phyloP scores from a whole-genome alignment of 2,329 filamentous ascomycete genomes.

The Cordyceps cateniannulata region DNA sequence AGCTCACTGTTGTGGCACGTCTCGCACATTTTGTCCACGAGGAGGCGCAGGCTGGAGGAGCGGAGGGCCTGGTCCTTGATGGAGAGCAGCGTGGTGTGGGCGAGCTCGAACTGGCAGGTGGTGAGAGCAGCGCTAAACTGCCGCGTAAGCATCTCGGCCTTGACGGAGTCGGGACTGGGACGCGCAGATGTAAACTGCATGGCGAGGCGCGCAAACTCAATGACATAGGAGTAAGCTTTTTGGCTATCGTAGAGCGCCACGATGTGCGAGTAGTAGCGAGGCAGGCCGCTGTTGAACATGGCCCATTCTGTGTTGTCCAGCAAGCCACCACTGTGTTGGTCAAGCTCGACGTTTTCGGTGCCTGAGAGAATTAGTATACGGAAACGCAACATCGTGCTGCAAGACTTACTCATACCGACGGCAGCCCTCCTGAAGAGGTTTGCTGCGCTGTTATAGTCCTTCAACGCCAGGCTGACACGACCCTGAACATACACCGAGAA shows the following conservation, averaged over 20 bases:
- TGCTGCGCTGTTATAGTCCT: constrained; percentile 67
- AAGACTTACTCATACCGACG: constrained; percentile 68
- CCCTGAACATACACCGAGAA: constrained; percentile 80
- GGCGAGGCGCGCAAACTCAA: constrained; percentile 74
- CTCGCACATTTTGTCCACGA: constrained; percentile 65
- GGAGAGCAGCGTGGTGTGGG: constrained; percentile 70
- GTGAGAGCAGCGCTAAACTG: constrained; percentile 78
- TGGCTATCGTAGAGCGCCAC: constrained; percentile 73
- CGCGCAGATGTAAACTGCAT: constrained; percentile 51
- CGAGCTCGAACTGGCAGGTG: constrained; percentile 72
- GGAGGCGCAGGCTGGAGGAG: constrained; percentile 61
- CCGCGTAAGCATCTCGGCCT: constrained; percentile 70
- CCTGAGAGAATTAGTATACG: constrained; percentile 32
- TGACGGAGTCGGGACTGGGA: constrained; percentile 34
- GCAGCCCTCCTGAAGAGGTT: constrained; percentile 76
- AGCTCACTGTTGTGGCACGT: constrained; percentile 60
- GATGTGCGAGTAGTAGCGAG: constrained; percentile 83
- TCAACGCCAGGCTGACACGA: constrained; percentile 66
- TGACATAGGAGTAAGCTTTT: constrained; percentile 70
- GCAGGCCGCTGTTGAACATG: constrained; percentile 62
- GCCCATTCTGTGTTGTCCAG: constrained; percentile 71
- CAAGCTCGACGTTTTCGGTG: constrained; percentile 37
- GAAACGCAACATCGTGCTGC: neutral
- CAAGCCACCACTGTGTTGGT: constrained; percentile 56
- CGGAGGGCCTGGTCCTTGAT: constrained; percentile 68